Conservation (phyloP, 768 basidiomycete genomes). For the Boletus rufocinnamomeus region DNA sequence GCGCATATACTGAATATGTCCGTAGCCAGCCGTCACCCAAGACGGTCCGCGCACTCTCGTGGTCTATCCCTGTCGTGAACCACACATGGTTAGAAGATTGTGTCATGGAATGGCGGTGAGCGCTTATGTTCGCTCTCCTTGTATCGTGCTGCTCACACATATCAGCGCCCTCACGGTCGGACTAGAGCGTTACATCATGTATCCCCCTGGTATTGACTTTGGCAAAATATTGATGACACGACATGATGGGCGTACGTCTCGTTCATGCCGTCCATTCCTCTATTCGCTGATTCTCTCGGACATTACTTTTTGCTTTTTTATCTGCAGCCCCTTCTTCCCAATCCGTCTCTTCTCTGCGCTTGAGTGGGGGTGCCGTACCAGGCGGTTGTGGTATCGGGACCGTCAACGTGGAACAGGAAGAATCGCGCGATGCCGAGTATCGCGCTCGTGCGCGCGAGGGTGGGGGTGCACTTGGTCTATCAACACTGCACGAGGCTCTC, state of each 20-base stretch:
- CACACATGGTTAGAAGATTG: conserved; percentile 94
- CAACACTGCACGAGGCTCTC: neutral
- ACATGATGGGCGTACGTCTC: conserved; percentile 18
- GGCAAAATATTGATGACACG: conserved; percentile 38
- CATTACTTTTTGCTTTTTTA: neutral
- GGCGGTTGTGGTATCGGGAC: conserved; percentile 32
- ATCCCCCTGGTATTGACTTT: conserved; percentile 71
- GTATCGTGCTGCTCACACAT: neutral
- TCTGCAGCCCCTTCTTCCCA: conserved; percentile 12
- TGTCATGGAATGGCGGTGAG: conserved; percentile 69
- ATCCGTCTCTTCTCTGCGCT: neutral
- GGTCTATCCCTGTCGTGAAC: conserved; percentile 87
- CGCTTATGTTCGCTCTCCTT: neutral
- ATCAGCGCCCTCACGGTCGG: conserved; percentile 55
- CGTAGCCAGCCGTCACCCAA: conserved; percentile 51
- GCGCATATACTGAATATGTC: neutral
- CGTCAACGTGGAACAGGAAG: conserved; percentile 27
- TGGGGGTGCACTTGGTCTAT: neutral
- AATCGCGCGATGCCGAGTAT: conserved; percentile 20
- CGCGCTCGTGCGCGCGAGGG: neutral
- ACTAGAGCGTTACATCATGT: conserved; percentile 66
- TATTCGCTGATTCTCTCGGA: neutral
- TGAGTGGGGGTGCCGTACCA: conserved; percentile 30
- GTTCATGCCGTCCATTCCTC: neutral
- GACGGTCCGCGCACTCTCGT: conserved; percentile 68